Evolutionary conservation across 805 yeast genomes (phyloP), one percentile per base, ranked within the genome.

Genomic region (Yamadazyma philogaea): DNA sequence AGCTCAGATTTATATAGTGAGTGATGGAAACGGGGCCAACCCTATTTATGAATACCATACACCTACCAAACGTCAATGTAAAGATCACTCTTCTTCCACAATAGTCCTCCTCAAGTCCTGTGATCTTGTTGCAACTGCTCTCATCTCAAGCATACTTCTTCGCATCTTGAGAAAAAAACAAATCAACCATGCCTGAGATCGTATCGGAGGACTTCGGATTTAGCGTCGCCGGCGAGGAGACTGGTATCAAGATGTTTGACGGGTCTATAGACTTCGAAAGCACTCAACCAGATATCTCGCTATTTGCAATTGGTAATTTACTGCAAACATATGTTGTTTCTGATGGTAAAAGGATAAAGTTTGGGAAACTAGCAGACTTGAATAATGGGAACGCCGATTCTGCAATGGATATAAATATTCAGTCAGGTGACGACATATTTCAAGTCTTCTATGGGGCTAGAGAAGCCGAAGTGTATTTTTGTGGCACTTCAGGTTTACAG

Each of bases 121-220:
- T n/a, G n/a, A n/a, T n/a, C n/a, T 24, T 24, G 28, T 7, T 22
- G 26, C 26, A 22, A 24, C 28, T 11, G 12, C 12, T 4, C 5
- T 24, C 28, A 7, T 10, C 4, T 24, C 28, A 24, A 24, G 12
- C 12, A 11, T 24, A 24, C 6, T 28, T 11, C 33, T 30, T 30
- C 33, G 33, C 33, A 30, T 16, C 33, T 6, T 15, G 33, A 30
- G 18, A 30, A 34, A 21, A 34, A 34, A 20, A 18, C 21, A 21
- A 7, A 34, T 22, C 27, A 34, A 20, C 32, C 27, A 37, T 37
- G 40, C 14, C 34, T 27, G 66, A 61, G 46, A 35, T 48, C 7
- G 44, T 53, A 5, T 63, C 72, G 2, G 72, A 70, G 48, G 65
- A 63, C 44, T 56, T 66, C 30, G 73, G 72, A 16, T 69, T 68